A percentile compares a stretch with the other conserved stretches of the same genome.
These are phyloP conservation scores for Pseudohalonectria lignicola DNA, from an alignment of 2,329 filamentous ascomycete species.

Conservation along the genomic window DNA sequence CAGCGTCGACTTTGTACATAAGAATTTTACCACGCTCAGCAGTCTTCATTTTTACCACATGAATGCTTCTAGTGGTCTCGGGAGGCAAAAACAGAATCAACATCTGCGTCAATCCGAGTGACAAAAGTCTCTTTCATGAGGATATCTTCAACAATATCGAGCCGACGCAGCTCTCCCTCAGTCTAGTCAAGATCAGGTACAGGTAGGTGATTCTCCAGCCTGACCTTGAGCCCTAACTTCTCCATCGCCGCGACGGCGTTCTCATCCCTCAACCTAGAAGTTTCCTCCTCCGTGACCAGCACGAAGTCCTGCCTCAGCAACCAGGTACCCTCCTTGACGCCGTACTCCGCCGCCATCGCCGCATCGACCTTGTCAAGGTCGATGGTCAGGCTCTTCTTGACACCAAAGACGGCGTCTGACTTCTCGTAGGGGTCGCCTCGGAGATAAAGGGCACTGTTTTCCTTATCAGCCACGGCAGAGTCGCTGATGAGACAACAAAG, in stretches of 20 bases:
- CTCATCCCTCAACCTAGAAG: slow-evolving; percentile 51
- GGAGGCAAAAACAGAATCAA: too few species aligned
- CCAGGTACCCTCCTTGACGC: slow-evolving; percentile 50
- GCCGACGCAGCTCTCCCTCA: too few species aligned
- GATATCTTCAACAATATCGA: too few species aligned
- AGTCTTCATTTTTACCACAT: too few species aligned
- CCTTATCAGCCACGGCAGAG: slow-evolving; percentile 1
- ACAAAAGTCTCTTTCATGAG: too few species aligned
- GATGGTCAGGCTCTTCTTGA: slow-evolving; percentile 70
- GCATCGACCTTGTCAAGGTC: slow-evolving; percentile 42
- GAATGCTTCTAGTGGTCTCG: too few species aligned
- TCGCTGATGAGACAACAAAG: not conserved
- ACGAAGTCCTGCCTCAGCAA: slow-evolving; percentile 68
- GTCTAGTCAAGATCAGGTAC: slow-evolving; percentile 58
- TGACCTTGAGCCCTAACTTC: slow-evolving; percentile 56
- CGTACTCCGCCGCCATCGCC: slow-evolving; percentile 48
- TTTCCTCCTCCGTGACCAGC: slow-evolving; percentile 60
- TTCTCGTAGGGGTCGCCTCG: slow-evolving; percentile 72
- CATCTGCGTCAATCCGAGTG: too few species aligned
- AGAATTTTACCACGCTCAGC: too few species aligned
- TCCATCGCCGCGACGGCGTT: slow-evolving; percentile 55
- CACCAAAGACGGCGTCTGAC: slow-evolving; percentile 76
- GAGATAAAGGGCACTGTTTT: slow-evolving; percentile 58
- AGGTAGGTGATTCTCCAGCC: slow-evolving; percentile 65
- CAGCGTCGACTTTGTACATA: too few species aligned